Evolutionary conservation across 805 yeast species (phyloP).

Genomic region (Ogataea pini): DNA sequence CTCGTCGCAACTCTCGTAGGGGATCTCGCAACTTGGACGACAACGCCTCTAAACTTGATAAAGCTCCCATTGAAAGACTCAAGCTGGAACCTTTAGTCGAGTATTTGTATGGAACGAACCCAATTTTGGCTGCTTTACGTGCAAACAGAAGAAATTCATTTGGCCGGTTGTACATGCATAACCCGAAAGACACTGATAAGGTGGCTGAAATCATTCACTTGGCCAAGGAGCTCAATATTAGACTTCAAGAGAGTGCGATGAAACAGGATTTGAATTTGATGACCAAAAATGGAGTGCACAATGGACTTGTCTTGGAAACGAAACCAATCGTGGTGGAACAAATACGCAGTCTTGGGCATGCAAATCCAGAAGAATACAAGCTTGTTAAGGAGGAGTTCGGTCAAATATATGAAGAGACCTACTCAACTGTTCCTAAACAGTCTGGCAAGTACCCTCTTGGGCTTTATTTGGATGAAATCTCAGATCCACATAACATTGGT

Average conservation of each 20-base stretch:
- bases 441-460: constrained; percentile 59
- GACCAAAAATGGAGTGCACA: constrained; percentile 73
- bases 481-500: constrained; percentile 88
- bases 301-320: constrained; percentile 74
- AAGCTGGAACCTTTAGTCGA: constrained; percentile 54
- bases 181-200: constrained; percentile 32
- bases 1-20: constrained; percentile 13
- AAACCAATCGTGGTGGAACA: constrained; percentile 46
- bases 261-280: constrained; percentile 59
- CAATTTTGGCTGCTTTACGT: constrained; percentile 70
- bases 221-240: constrained; percentile 47
- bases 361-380: constrained; percentile 20
- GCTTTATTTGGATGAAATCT: constrained; percentile 71
- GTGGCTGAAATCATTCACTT: constrained; percentile 44
- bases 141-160: constrained; percentile 55
- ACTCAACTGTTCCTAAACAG: neutral
- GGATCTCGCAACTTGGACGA: constrained; percentile 17
- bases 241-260: constrained; percentile 32
- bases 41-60: neutral
- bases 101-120: constrained; percentile 72
- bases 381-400: constrained; percentile 29
- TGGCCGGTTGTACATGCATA: constrained; percentile 52
- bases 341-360: constrained; percentile 25
- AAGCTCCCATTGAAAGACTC: constrained; percentile 18
- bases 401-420: constrained; percentile 12